These are phyloP conservation scores for Hamigera avellanea DNA, from an alignment of 495 filamentous ascomycete genomes.

Conservation along the genomic window DNA sequence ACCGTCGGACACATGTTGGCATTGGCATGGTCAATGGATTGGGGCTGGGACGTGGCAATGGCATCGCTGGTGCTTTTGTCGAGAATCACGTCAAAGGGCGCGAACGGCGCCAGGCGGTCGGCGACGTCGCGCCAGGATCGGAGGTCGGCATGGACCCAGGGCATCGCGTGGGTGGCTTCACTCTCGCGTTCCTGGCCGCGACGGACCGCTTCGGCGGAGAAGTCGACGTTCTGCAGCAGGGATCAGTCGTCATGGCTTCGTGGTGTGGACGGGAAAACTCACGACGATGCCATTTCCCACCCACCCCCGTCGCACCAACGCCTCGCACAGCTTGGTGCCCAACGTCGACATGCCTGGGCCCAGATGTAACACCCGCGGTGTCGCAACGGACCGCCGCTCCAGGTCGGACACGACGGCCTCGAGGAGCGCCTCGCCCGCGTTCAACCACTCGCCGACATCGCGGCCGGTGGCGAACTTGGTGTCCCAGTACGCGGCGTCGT, in stretches of 20 bases:
- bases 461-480: conserved; percentile 24
- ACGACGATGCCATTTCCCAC: conserved; percentile 25
- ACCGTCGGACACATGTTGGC: conserved; percentile 16
- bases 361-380: conserved; percentile 24
- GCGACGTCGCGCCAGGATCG: conserved; percentile 25
- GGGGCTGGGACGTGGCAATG: conserved; percentile 21
- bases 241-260: conserved; percentile 1
- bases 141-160: conserved; percentile 24
- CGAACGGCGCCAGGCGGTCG: conserved; percentile 9
- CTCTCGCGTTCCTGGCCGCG: conserved; percentile 18
- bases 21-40: conserved; percentile 6
- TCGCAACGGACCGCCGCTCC: conserved; percentile 4
- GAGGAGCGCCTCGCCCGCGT: conserved; percentile 24
- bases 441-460: conserved; percentile 35
- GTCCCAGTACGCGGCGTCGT: conserved; percentile 29
- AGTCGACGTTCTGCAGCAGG: conserved; percentile 26
- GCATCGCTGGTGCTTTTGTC: conserved; percentile 36
- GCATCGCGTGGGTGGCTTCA: conserved; percentile 16
- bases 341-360: conserved; percentile 31
- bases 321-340: conserved; percentile 21
- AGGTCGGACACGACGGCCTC: conserved; percentile 18
- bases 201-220: conserved; percentile 31
- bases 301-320: conserved; percentile 19
- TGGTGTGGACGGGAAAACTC: conserved; percentile 2
- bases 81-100: conserved; percentile 27